Base-by-base conservation (phyloP, 2,329 filamentous ascomycete species). In the Ophiostoma tasmaniense region DNA sequence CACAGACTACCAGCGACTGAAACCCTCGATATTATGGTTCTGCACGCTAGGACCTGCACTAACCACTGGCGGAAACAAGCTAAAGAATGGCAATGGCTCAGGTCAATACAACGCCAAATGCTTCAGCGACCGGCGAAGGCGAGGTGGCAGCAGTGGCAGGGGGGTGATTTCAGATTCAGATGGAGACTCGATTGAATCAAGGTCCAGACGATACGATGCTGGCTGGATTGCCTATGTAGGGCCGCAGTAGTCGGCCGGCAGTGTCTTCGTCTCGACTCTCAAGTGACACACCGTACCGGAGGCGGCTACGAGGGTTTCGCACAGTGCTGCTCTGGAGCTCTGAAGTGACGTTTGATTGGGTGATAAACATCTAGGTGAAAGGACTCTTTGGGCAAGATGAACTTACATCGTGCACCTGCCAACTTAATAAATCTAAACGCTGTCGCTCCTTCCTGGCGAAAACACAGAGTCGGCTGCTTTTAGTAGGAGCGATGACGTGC, bases 31-130 rank as follows among this genome's bases (percentile, higher is more conserved):
- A 55, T 37, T 64, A 33, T 35, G 61, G 61, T 35, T 64, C 33
- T 64, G 33, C 61, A 35, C 59, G 59, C 59, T 62, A 64, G 61
- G 61, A 64, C 61, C 61, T 62, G 33, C 61, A 64, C 61, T 64
- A 64, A 64, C 20, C 33, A 35, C 6, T 22, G 25, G 61, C 20
- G 30, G 59, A 62, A 62, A 62, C 59, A 30, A 30, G 30, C 55
- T 62, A 62, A 62, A 62, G n/a, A 33, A 17, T 37, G 59, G 30
- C 50, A 35, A 28, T 62, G 28, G 28, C 28, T 11, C 28, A 62
- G 59, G 59, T 20, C 28, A 62, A 62, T 64, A 37, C 61, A 10
- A 37, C 61, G 30, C 42, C 17, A n/a, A n/a, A n/a, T 45, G 20
- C 30, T 37, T 22, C n/a, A 22, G 30, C 20, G 61, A 22, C 33